These are phyloP conservation scores for Zalaria obscura DNA, from an alignment of 2,329 filamentous ascomycete species.

Conservation along the genomic window DNA sequence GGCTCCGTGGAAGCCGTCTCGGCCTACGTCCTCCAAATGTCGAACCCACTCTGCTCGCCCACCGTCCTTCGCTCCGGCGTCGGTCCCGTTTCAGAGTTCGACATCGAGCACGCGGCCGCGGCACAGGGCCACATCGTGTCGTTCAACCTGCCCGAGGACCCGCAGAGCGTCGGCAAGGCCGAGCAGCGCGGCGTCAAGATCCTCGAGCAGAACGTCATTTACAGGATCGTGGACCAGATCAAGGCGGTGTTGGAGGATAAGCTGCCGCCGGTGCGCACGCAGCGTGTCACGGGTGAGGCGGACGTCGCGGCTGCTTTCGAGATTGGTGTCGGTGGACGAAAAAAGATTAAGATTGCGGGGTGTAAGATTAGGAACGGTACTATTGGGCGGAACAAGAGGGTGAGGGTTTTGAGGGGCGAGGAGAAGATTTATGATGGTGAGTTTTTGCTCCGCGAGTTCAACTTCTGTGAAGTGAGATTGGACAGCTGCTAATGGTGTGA, in stretches of 20 bases:
- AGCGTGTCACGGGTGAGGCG: constrained; percentile 71
- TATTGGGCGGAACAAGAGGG: constrained; percentile 48
- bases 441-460: constrained; percentile 18
- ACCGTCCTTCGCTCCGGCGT: constrained; percentile 64
- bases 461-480: not conserved
- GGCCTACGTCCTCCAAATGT: constrained; percentile 61
- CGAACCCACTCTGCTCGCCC: constrained; percentile 70
- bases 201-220: constrained; percentile 77
- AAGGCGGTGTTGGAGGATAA: constrained; percentile 53
- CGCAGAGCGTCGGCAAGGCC: constrained; percentile 52
- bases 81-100: constrained; percentile 69
- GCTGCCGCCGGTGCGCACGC: constrained; percentile 51
- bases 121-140: constrained; percentile 67
- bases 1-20: constrained; percentile 87
- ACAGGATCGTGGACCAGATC: constrained; percentile 62
- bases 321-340: constrained; percentile 62
- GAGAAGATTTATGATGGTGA: constrained; percentile 70
- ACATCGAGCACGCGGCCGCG: constrained; percentile 73
- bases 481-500: constrained; percentile 1
- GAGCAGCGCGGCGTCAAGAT: constrained; percentile 59
- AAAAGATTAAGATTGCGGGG: constrained; percentile 66
- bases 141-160: constrained; percentile 65
- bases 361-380: constrained; percentile 74
- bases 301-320: constrained; percentile 73
- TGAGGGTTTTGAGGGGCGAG: constrained; percentile 55